Base-by-base conservation (phyloP, 495 filamentous ascomycete species). In the Penicillium cosmopolitanum region DNA sequence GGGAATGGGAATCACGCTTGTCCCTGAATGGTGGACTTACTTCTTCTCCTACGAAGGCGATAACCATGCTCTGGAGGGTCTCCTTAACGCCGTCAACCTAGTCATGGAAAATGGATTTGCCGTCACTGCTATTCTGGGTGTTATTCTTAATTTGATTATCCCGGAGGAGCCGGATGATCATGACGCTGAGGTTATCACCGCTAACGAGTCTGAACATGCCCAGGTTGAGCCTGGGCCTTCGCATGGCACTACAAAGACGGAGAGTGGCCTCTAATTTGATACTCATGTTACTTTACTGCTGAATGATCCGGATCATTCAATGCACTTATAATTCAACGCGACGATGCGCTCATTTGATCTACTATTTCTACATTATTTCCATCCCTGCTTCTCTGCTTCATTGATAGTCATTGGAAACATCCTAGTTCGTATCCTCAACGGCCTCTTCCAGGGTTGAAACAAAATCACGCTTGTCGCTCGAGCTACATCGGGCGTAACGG, bases 1-100 rank as follows among this genome's bases (percentile, higher is more conserved):
- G 18, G 93, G 93, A 31, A 89, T 89, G 71, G 89, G 87, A 55
- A 92, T 92, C 6, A 96, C 91, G 1, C 72, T 96, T 11, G 89
- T 96, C 0, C 90, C 93, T 0, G 82, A 79, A 21, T 94, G 90
- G 80, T 94, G 92, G 74, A 66, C 66, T 36, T 86, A 85, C 61
- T 85, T 96, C 57, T 96, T 97, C 71, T 89, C 89, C 6, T 87
- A 88, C 60, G 62, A 58, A 0, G 92, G 92, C 16, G 76, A 84
- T 61, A 91, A 95, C 71, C 84, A 81, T 62, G 80, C 85, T 10
- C 79, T 94, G 53, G 80, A 82, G 36, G 93, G 93, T 3, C 89
- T 96, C 70, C 79, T 93, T 55, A 89, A 96, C 66, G 92, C 93
- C 44, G 90, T 96, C 11, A 82, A 81, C 21, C 73, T 97, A 33